Evolutionary conservation across 2,329 filamentous ascomycete species (phyloP).

Genomic region (Fusarium lateritium): DNA sequence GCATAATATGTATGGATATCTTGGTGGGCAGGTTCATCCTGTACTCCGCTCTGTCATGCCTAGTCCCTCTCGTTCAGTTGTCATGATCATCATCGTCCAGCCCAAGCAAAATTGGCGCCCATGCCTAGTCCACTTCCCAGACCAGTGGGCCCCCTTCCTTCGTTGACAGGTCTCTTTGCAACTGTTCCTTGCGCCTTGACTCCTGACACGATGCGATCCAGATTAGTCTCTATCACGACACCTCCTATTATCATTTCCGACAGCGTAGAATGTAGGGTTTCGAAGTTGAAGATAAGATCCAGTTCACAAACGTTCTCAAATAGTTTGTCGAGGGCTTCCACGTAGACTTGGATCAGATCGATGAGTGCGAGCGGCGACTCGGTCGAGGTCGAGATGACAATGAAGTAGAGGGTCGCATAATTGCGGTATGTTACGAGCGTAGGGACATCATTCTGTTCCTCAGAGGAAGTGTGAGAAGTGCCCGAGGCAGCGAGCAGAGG

Average conservation of each 20-base stretch:
- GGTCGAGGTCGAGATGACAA: slow-evolving; percentile 95
- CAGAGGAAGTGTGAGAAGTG: slow-evolving; percentile 74
- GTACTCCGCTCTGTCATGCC: slow-evolving; percentile 35
- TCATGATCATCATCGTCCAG: slow-evolving; percentile 53
- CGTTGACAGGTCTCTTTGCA: slow-evolving; percentile 84
- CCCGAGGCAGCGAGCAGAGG: slow-evolving; percentile 75
- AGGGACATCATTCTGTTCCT: slow-evolving; percentile 87
- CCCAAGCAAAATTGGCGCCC: slow-evolving; percentile 72
- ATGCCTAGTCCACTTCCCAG: slow-evolving; percentile 68
- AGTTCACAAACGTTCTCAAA: slow-evolving; percentile 99
- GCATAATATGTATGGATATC: slow-evolving; percentile 47
- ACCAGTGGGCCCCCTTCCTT: slow-evolving; percentile 64
- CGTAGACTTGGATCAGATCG: slow-evolving; percentile 97
- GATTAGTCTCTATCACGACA: slow-evolving; percentile 91
- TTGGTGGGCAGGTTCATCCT: slow-evolving; percentile 36
- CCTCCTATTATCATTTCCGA: slow-evolving; percentile 97
- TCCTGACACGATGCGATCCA: slow-evolving; percentile 89
- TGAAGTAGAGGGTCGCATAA: slow-evolving; percentile 99
- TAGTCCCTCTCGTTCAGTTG: slow-evolving; percentile 14
- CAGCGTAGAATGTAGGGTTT: slow-evolving; percentile 91
- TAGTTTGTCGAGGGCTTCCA: slow-evolving; percentile 92
- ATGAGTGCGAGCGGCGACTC: slow-evolving; percentile 96
- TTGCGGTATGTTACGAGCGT: slow-evolving; percentile 97
- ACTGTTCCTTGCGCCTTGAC: slow-evolving; percentile 84
- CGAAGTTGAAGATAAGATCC: slow-evolving; percentile 98